phyloP scores from a whole-genome alignment of 208 protist genomes.

The Trypanosoma brucei region DNA sequence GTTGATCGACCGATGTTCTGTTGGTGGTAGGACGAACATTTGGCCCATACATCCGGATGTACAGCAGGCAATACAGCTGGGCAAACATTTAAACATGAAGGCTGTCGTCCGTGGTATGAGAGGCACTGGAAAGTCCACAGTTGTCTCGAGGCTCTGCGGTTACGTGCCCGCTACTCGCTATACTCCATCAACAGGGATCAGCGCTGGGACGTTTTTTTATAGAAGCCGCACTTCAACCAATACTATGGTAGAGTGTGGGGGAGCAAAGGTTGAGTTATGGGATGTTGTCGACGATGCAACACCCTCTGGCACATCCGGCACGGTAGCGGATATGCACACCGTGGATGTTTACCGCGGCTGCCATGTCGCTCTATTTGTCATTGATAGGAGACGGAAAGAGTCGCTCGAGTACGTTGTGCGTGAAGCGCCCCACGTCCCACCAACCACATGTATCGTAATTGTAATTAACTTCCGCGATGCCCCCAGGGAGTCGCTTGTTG shows the following conservation, averaged over 20 bases:
- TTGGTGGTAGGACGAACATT: conserved; percentile 30
- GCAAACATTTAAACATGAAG: conserved; percentile 80
- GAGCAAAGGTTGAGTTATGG: conserved; percentile 78
- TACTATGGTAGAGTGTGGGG: conserved; percentile 31
- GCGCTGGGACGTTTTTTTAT: conserved; percentile 51
- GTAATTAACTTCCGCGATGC: conserved; percentile 62
- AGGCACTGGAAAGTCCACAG: conserved; percentile 59
- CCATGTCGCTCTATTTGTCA: conserved; percentile 62
- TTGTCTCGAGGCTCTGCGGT: conserved; percentile 57
- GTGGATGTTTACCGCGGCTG: conserved; percentile 63
- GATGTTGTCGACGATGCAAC: conserved; percentile 60
- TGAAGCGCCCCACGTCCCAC: conserved; percentile 50
- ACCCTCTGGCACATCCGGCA: conserved; percentile 5
- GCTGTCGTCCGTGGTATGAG: conserved; percentile 65
- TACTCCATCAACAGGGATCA: conserved; percentile 50
- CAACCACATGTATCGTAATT: conserved; percentile 52
- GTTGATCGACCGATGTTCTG: background rate
- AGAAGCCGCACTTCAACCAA: background rate
- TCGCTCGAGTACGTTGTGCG: conserved; percentile 62
- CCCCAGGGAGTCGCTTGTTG: conserved; percentile 18
- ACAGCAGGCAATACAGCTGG: conserved; percentile 57
- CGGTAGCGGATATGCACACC: conserved; percentile 36
- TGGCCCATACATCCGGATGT: conserved; percentile 60
- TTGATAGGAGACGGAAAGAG: conserved; percentile 47
- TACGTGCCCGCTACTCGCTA: conserved; percentile 37